phyloP scores from a whole-genome alignment of 2,329 filamentous ascomycete species.

The Fusarium sp. region DNA sequence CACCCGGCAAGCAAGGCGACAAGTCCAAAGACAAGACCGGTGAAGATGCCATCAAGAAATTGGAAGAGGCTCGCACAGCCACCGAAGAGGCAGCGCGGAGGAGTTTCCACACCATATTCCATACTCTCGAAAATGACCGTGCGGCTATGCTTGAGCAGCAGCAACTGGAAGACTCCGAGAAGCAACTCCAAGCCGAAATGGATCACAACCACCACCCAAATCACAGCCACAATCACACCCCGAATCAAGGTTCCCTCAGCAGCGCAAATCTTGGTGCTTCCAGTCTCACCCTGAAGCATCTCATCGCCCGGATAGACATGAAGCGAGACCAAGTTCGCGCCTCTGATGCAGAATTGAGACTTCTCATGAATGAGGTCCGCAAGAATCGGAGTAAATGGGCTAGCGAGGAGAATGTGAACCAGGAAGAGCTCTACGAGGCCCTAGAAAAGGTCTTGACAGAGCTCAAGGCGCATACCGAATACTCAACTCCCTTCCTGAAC shows the following conservation, averaged over 20 bases:
- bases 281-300: conserved; percentile 94
- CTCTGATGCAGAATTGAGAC: conserved; percentile 91
- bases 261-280: conserved; percentile 96
- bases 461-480: conserved; percentile 96
- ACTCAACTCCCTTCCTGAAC: conserved; percentile 94
- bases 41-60: conserved; percentile 90
- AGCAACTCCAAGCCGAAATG: conserved; percentile 96
- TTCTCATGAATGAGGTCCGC: conserved; percentile 94
- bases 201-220: conserved; percentile 71
- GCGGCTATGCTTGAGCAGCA: conserved; percentile 98
- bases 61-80: conserved; percentile 91
- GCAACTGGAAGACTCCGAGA: conserved; percentile 94
- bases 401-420: conserved; percentile 95
- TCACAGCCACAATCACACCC: conserved; percentile 62
- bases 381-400: conserved; percentile 99
- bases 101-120: conserved; percentile 93
- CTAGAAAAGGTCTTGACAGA: conserved; percentile 97
- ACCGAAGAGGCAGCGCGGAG: conserved; percentile 90
- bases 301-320: conserved; percentile 94
- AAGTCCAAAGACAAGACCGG: conserved; percentile 75
- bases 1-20: conserved; percentile 67
- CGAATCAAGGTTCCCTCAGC: conserved; percentile 88
- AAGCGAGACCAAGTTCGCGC: conserved; percentile 91
- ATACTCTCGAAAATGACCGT: conserved; percentile 93
- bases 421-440: conserved; percentile 97